Evolutionary conservation across 2,329 filamentous ascomycete species (phyloP), one percentile per base, ranked within the genome.

Genomic region (Venturia effusa): DNA sequence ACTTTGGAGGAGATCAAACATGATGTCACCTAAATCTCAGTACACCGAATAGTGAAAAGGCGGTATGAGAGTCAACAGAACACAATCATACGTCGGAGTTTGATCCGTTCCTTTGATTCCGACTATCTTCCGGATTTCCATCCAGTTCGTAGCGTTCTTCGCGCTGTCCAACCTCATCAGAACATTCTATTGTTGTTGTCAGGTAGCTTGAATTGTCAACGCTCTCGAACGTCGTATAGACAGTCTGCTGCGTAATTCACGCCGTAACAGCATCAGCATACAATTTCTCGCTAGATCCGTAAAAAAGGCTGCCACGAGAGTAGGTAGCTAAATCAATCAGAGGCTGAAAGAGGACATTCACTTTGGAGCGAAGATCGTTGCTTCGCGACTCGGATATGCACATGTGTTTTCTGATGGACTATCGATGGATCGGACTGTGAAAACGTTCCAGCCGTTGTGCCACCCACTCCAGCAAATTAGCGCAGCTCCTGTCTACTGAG

Each of bases 211-310:
- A 22, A 60, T 41, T 19, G 59, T 40, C 34, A 27, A 6, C n/a
- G 59, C 40, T 15, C 32, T 40, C 11, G 59, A 60, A 27, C n/a
- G 34, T 43, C 22, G 59, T 40, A 15, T 60, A 60, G 11, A 62
- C 30, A 22, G 61, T 40, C 40, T 73, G 74, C 70, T 81, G 78
- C 59, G 72, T 76, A 54, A 70, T 76, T 1, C 79, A 78, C 39
- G 70, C 71, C 7, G 79, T 75, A 19, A 74, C 73, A 27, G 69
- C 70, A 66, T 78, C 76, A 0, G 80, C 78, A 41, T 76, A 80
- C 67, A 78, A 82, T 0, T 69, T 71, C 10, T 69, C 69, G 41
- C 71, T 75, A 5, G 75, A 76, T 4, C 73, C 73, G 24, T 71
- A 76, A 0, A 74, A 72, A 48, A 82, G 62, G 10, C 71, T 71